These are phyloP conservation scores for Aspergillus ellipticus DNA, from an alignment of 495 filamentous ascomycete species.

Conservation along the genomic window DNA sequence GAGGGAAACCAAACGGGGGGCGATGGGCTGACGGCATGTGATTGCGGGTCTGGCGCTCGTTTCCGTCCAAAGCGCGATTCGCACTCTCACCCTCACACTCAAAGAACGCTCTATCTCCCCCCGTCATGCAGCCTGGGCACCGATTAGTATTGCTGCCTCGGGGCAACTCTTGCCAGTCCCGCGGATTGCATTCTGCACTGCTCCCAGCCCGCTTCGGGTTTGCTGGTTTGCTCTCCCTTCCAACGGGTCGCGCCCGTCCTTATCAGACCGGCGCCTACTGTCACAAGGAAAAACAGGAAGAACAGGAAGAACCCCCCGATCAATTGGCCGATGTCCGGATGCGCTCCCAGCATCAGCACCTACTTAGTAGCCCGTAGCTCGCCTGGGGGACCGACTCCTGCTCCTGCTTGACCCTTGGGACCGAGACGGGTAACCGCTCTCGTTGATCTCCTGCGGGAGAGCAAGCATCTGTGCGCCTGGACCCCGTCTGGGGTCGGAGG, in stretches of 20 bases:
- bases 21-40: constrained; percentile 27
- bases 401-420: neutral
- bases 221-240: neutral
- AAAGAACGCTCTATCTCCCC: too few relatives aligned
- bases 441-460: constrained; percentile 6
- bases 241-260: neutral
- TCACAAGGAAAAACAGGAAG: neutral
- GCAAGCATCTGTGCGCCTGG: constrained; percentile 11
- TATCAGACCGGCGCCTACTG: neutral
- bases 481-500: constrained; percentile 7
- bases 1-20: neutral
- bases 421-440: neutral
- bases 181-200: neutral
- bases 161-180: too few relatives aligned
- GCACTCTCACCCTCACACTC: too few relatives aligned
- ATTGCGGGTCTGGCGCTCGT: constrained; percentile 35
- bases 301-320: neutral
- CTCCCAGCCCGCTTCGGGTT: too few relatives aligned
- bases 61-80: too few relatives aligned
- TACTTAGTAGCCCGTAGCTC: too few relatives aligned
- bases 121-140: too few relatives aligned
- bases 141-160: too few relatives aligned
- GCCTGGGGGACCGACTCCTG: neutral
- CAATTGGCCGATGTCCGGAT: neutral
- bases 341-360: too few relatives aligned